phyloP scores from a whole-genome alignment of 495 filamentous ascomycete genomes.

The Polyplosphaeria fusca region DNA sequence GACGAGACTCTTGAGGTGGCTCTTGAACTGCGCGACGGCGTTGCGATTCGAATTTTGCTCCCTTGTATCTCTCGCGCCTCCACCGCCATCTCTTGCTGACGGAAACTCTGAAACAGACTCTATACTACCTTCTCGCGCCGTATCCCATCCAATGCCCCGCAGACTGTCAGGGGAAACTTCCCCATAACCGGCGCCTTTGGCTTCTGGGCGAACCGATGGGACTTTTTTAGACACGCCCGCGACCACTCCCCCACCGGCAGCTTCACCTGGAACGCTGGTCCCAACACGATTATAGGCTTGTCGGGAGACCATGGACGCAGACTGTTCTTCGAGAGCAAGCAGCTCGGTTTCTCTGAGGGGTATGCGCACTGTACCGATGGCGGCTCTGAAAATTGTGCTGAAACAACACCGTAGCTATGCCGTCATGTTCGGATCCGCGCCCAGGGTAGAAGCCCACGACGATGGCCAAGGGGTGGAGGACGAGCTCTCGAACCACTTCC shows the following conservation, averaged over 20 bases:
- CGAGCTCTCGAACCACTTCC: slow-evolving; percentile 3
- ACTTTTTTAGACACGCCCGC: slow-evolving; percentile 23
- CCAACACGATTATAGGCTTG: slow-evolving; percentile 44
- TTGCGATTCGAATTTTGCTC: too few relatives aligned
- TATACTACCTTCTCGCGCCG: slow-evolving; percentile 15
- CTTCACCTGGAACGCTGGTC: slow-evolving; percentile 52
- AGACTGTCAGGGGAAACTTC: slow-evolving; percentile 4
- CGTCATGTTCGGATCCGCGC: slow-evolving; percentile 27
- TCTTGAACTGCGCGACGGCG: too few relatives aligned
- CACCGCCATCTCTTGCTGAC: too few relatives aligned
- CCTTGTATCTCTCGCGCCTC: too few relatives aligned
- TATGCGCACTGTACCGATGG: slow-evolving; percentile 26
- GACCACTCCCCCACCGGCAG: slow-evolving; percentile 38
- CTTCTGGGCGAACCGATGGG: slow-evolving; percentile 37
- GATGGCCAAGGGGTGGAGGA: background rate
- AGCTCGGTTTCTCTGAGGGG: slow-evolving; percentile 45
- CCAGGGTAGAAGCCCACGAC: slow-evolving; percentile 1
- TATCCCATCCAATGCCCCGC: slow-evolving; percentile 12
- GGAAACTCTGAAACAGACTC: too few relatives aligned
- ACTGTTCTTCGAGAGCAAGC: slow-evolving; percentile 46
- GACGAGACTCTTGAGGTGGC: too few relatives aligned
- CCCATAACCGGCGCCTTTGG: slow-evolving; percentile 31
- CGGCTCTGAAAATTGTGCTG: background rate
- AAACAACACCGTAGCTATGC: slow-evolving; percentile 10
- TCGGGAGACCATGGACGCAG: slow-evolving; percentile 43